Evolutionary conservation across 2,329 filamentous ascomycete genomes (phyloP).

Genomic region (Alternaria sp.): DNA sequence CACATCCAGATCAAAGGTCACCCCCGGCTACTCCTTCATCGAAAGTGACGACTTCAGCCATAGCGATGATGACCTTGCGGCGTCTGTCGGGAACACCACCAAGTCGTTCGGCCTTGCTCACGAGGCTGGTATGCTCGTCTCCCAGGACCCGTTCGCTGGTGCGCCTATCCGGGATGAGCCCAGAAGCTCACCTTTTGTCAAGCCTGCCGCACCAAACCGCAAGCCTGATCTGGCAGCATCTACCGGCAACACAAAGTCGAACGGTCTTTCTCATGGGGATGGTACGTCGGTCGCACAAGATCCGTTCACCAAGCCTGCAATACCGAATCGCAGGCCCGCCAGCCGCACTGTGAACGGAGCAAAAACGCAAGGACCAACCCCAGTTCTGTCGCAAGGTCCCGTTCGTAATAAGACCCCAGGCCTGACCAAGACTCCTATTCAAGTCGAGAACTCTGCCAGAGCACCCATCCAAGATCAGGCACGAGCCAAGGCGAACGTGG

Average conservation of each 20-base stretch:
- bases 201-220: conserved; percentile 10
- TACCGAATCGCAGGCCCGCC: conserved; percentile 7
- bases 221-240: neutral
- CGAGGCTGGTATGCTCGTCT: conserved; percentile 45
- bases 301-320: conserved; percentile 12
- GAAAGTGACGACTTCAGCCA: conserved; percentile 31
- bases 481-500: conserved; percentile 1
- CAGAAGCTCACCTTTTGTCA: conserved; percentile 10
- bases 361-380: conserved; percentile 6
- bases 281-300: neutral
- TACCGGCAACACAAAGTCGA: neutral
- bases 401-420: neutral
- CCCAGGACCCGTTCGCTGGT: conserved; percentile 12
- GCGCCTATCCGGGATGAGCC: conserved; percentile 9
- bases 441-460: conserved; percentile 5
- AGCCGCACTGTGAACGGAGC: conserved; percentile 12
- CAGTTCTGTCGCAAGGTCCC: conserved; percentile 6
- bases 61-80: conserved; percentile 34
- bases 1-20: conserved; percentile 8
- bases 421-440: conserved; percentile 10
- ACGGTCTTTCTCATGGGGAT: conserved; percentile 3
- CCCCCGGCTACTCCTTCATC: conserved; percentile 29
- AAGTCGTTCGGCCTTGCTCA: conserved; percentile 48
- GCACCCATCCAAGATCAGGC: conserved; percentile 1
- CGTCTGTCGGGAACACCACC: conserved; percentile 38